These are phyloP conservation scores for Colletotrichum caudatum DNA, from an alignment of 2,329 filamentous ascomycete species.

Conservation along the genomic window DNA sequence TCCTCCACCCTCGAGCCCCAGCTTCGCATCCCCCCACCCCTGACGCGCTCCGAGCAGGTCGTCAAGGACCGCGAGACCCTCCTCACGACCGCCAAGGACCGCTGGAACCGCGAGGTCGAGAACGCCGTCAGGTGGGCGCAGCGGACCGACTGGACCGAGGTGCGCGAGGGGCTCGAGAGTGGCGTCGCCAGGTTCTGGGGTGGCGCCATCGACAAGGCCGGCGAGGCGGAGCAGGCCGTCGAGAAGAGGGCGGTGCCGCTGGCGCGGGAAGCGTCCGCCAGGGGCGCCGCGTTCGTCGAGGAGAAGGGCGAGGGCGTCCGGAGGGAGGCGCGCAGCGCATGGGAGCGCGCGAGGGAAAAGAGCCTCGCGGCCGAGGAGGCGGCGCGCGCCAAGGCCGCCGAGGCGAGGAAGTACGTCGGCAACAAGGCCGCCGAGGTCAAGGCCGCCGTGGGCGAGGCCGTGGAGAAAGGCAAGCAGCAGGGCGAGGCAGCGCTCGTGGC, in stretches of 20 bases:
- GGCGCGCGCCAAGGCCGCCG: constrained; percentile 33
- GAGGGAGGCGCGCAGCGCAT: constrained; percentile 43
- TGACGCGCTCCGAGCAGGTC: constrained; percentile 63
- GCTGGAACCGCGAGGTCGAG: constrained; percentile 82
- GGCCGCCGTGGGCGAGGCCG: constrained; percentile 31
- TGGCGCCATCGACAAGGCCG: constrained; percentile 51
- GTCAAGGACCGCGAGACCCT: constrained; percentile 66
- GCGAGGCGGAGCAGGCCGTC: constrained; percentile 43
- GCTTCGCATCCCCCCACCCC: constrained; percentile 59
- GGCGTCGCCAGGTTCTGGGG: constrained; percentile 60
- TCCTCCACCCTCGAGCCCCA: constrained; percentile 64
- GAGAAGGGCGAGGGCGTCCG: constrained; percentile 42
- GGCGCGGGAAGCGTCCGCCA: constrained; percentile 49
- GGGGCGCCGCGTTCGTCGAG: constrained; percentile 48
- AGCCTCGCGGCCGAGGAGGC: constrained; percentile 38
- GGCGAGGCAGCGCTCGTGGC: constrained; percentile 44
- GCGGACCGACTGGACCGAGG: constrained; percentile 72
- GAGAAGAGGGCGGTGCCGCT: constrained; percentile 33
- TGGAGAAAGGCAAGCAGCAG: constrained; percentile 39
- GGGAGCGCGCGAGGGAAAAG: constrained; percentile 43
- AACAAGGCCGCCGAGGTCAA: constrained; percentile 37
- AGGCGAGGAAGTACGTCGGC: constrained; percentile 33
- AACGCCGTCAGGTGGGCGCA: constrained; percentile 75
- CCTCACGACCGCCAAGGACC: constrained; percentile 77
- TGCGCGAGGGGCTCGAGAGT: constrained; percentile 69